Evolutionary conservation across 495 filamentous ascomycete species (phyloP).

Genomic region (Aspergillus asperescens): DNA sequence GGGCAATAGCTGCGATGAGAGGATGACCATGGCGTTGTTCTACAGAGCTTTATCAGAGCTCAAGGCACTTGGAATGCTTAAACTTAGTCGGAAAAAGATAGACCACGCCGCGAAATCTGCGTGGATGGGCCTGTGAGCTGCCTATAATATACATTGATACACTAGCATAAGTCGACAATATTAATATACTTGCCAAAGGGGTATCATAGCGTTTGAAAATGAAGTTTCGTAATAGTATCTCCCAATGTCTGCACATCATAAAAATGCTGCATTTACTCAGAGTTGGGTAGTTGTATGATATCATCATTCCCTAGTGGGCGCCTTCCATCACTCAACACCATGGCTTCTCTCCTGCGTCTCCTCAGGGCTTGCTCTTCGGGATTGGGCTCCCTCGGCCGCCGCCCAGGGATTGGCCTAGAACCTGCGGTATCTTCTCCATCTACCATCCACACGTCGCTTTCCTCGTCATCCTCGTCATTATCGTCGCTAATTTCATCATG

Average conservation of each 20-base stretch:
- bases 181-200: slow-evolving; percentile 8
- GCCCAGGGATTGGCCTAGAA: slow-evolving; percentile 23
- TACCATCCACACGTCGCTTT: slow-evolving; percentile 49
- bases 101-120: slow-evolving; percentile 83
- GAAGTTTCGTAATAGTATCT: background rate
- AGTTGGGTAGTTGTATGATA: slow-evolving; percentile 44
- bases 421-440: slow-evolving; percentile 46
- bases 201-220: slow-evolving; percentile 15
- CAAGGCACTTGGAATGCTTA: slow-evolving; percentile 78
- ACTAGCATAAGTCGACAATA: background rate
- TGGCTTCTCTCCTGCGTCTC: slow-evolving; percentile 49
- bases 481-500: slow-evolving; percentile 44
- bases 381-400: slow-evolving; percentile 41
- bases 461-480: slow-evolving; percentile 42
- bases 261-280: slow-evolving; percentile 12
- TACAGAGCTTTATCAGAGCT: slow-evolving; percentile 80
- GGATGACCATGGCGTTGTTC: slow-evolving; percentile 63
- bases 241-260: background rate
- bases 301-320: slow-evolving; percentile 44
- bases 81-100: slow-evolving; percentile 80
- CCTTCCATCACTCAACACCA: slow-evolving; percentile 49
- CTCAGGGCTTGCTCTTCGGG: slow-evolving; percentile 46
- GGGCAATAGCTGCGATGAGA: slow-evolving; percentile 43
- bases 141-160: background rate
- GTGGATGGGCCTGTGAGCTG: slow-evolving; percentile 58